These are phyloP conservation scores for Claviceps sp. DNA, from an alignment of 2,329 filamentous ascomycete genomes.

Conservation along the genomic window DNA sequence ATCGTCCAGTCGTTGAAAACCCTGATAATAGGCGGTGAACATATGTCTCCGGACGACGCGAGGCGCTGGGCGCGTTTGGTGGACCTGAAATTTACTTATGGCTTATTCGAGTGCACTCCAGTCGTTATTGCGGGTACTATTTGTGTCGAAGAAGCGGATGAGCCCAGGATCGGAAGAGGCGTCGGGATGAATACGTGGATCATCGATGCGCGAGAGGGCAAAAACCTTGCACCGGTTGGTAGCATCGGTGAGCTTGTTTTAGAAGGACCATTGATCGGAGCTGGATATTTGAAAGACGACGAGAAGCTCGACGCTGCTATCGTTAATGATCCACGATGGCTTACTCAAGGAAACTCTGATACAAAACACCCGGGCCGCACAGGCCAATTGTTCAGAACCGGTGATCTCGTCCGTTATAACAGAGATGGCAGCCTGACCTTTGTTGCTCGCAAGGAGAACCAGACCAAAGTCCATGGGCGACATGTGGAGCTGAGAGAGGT, in stretches of 20 bases:
- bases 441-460: constrained; percentile 37
- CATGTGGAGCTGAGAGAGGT: constrained; percentile 29
- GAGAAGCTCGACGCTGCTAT: constrained; percentile 5
- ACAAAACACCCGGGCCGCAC: not conserved
- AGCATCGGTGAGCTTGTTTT: constrained; percentile 15
- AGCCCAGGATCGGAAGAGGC: constrained; percentile 5
- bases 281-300: constrained; percentile 12
- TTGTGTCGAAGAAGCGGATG: constrained; percentile 1
- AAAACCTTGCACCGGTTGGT: constrained; percentile 10
- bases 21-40: not conserved
- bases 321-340: constrained; percentile 7
- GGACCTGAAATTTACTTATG: constrained; percentile 1
- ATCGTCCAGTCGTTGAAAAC: not conserved
- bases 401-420: constrained; percentile 14
- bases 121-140: not conserved
- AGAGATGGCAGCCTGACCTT: constrained; percentile 24
- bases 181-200: constrained; percentile 11
- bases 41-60: not conserved
- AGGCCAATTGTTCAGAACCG: constrained; percentile 12
- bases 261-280: constrained; percentile 13
- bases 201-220: constrained; percentile 8
- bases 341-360: constrained; percentile 3
- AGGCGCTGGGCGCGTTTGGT: not conserved
- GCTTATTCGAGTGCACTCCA: not conserved
- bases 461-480: constrained; percentile 43